Percentiles rank a stretch among this genome's conserved stretches.
Conservation (phyloP, 2,329 filamentous ascomycete genomes). For the Allantophomopsis cytisporea region DNA sequence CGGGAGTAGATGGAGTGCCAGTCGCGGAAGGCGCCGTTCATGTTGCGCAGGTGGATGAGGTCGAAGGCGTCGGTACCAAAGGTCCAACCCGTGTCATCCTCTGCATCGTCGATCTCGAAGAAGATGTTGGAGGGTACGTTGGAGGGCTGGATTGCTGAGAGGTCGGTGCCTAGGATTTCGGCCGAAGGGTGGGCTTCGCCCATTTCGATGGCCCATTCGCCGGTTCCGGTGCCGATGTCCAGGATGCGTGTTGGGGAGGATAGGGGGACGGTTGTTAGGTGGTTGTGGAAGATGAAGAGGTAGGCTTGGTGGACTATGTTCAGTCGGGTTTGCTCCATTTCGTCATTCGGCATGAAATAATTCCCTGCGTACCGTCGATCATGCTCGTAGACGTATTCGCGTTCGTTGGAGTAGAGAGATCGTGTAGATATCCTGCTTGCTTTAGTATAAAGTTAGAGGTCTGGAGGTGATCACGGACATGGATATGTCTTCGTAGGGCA, state of each 20-base stretch:
- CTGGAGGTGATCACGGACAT: background rate
- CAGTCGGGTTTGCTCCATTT: conserved; percentile 15
- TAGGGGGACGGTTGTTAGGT: conserved; percentile 18
- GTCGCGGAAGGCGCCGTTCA: conserved; percentile 42
- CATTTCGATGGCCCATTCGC: conserved; percentile 50
- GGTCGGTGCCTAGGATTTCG: conserved; percentile 43
- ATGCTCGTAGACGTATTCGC: conserved; percentile 28
- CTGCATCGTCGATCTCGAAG: conserved; percentile 50
- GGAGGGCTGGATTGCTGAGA: conserved; percentile 44
- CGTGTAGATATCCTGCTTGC: conserved; percentile 15
- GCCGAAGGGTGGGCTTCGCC: conserved; percentile 30
- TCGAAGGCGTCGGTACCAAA: conserved; percentile 41
- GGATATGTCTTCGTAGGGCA: too few species aligned
- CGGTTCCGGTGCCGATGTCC: conserved; percentile 41
- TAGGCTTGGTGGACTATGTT: conserved; percentile 15
- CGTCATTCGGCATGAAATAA: conserved; percentile 21
- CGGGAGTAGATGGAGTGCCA: conserved; percentile 40
- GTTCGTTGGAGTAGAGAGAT: conserved; percentile 15
- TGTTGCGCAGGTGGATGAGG: conserved; percentile 43
- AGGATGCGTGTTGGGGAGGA: conserved; percentile 25
- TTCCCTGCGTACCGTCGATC: conserved; percentile 34
- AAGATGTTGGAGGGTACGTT: conserved; percentile 46
- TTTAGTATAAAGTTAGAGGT: background rate
- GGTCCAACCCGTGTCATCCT: conserved; percentile 27
- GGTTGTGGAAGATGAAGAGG: conserved; percentile 11